phyloP scores from a whole-genome alignment of 2,329 filamentous ascomycete genomes.

The Knufia fluminis region DNA sequence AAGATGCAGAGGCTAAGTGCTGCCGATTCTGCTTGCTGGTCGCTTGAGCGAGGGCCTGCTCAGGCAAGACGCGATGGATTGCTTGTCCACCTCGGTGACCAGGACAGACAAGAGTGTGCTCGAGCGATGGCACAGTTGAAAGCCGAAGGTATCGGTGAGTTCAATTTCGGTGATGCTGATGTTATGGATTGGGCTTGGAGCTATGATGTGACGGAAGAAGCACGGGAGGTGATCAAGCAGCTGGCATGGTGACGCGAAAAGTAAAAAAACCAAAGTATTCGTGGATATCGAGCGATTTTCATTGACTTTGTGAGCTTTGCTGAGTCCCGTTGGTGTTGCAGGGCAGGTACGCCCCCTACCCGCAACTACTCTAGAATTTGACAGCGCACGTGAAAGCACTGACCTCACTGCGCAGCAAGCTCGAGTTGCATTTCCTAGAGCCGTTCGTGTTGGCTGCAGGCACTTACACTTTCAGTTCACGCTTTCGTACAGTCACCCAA shows the following conservation, averaged over 20 bases:
- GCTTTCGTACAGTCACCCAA: conserved; percentile 13
- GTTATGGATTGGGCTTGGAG: not conserved
- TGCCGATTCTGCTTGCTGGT: not conserved
- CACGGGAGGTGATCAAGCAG: not conserved
- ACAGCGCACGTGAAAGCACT: too few relatives aligned
- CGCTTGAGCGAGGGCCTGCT: not conserved
- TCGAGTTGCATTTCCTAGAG: too few relatives aligned
- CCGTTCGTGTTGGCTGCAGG: too few relatives aligned
- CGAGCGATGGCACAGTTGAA: not conserved
- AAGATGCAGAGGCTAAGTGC: not conserved
- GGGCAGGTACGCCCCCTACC: too few relatives aligned
- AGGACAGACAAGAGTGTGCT: not conserved
- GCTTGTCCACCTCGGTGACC: not conserved
- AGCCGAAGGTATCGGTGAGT: not conserved
- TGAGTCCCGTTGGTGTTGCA: too few relatives aligned
- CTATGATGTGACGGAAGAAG: not conserved
- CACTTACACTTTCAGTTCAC: too few relatives aligned
- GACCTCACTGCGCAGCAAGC: too few relatives aligned
- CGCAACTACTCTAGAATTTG: too few relatives aligned
- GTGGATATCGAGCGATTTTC: too few relatives aligned
- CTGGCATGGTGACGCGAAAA: too few relatives aligned
- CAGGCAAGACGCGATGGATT: not conserved
- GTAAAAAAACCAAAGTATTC: too few relatives aligned
- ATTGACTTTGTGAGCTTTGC: too few relatives aligned
- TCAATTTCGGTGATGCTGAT: not conserved